Evolutionary conservation across 2,329 filamentous ascomycete species (phyloP).

Genomic region (Corinectria fuckeliana): DNA sequence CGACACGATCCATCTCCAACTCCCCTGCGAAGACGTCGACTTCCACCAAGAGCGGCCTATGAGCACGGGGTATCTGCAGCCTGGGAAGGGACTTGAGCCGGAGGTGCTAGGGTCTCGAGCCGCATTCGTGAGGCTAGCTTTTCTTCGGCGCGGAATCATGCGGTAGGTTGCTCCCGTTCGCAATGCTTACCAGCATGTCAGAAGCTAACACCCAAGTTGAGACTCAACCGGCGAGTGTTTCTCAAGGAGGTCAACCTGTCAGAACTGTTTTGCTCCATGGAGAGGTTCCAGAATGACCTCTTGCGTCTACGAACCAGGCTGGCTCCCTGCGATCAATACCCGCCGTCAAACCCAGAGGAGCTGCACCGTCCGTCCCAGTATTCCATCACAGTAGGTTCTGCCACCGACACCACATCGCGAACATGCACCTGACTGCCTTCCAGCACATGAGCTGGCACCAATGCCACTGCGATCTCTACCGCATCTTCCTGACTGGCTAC

Average conservation of each 20-base stretch:
- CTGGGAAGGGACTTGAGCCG: constrained; percentile 36
- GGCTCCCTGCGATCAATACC: constrained; percentile 31
- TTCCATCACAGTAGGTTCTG: constrained; percentile 29
- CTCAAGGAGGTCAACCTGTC: constrained; percentile 35
- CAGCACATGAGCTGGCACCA: constrained; percentile 48
- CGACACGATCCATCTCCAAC: constrained; percentile 34
- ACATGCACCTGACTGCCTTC: neutral
- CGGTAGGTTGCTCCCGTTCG: constrained; percentile 7
- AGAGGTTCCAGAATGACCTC: constrained; percentile 37
- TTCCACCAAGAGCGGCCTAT: constrained; percentile 29
- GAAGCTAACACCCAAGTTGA: neutral
- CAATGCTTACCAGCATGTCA: neutral
- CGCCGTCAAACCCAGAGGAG: constrained; percentile 24
- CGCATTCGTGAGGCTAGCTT: constrained; percentile 33
- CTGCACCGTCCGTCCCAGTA: constrained; percentile 30
- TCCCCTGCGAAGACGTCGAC: constrained; percentile 35
- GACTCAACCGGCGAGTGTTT: constrained; percentile 33
- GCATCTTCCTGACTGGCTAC: constrained; percentile 50
- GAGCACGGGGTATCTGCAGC: constrained; percentile 35
- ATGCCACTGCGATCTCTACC: constrained; percentile 52
- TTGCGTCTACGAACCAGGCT: constrained; percentile 31
- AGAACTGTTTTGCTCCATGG: constrained; percentile 34
- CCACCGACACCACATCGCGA: rapidly evolving
- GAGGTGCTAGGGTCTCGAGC: constrained; percentile 31
- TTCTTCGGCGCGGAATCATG: constrained; percentile 33